A percentile compares a stretch with the other conserved stretches of the same genome.
Evolutionary conservation across 2,329 filamentous ascomycete genomes (phyloP).

Genomic region (Myotisia sp.): DNA sequence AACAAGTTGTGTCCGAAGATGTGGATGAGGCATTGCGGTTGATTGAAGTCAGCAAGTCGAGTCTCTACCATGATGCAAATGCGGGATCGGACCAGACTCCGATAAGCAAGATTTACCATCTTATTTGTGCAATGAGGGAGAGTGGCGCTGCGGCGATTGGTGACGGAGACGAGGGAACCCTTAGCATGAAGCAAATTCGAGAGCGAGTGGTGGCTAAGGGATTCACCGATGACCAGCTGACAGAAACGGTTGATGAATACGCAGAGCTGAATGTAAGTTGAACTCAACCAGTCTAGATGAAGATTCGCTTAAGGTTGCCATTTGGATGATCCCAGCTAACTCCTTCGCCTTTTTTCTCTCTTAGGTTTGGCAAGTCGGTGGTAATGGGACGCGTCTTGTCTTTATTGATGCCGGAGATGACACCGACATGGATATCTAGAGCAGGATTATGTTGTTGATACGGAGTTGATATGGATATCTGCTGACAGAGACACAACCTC

Average conservation of each 20-base stretch:
- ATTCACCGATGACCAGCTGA: constrained; percentile 88
- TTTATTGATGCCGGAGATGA: constrained; percentile 52
- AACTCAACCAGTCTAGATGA: background rate
- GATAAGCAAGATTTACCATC: constrained; percentile 83
- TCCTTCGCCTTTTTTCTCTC: constrained; percentile 4
- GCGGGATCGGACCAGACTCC: constrained; percentile 58
- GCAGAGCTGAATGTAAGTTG: constrained; percentile 70
- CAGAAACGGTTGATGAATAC: constrained; percentile 78
- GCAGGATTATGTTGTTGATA: no score
- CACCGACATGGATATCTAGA: constrained; percentile 36
- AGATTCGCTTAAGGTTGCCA: background rate
- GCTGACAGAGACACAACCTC: no score
- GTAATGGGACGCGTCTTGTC: constrained; percentile 54
- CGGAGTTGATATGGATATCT: no score
- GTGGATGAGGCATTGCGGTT: constrained; percentile 89
- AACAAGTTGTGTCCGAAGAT: constrained; percentile 74
- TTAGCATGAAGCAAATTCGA: constrained; percentile 77
- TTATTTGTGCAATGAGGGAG: constrained; percentile 78
- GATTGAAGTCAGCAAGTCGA: constrained; percentile 86
- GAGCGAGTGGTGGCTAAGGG: constrained; percentile 91
- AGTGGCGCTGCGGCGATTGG: constrained; percentile 67
- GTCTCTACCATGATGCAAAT: constrained; percentile 57
- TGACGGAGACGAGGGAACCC: constrained; percentile 56
- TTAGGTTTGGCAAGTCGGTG: constrained; percentile 66
- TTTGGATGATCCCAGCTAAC: constrained; percentile 25